phyloP scores from a whole-genome alignment of 495 filamentous ascomycete species.

The Durotheca rogersii region DNA sequence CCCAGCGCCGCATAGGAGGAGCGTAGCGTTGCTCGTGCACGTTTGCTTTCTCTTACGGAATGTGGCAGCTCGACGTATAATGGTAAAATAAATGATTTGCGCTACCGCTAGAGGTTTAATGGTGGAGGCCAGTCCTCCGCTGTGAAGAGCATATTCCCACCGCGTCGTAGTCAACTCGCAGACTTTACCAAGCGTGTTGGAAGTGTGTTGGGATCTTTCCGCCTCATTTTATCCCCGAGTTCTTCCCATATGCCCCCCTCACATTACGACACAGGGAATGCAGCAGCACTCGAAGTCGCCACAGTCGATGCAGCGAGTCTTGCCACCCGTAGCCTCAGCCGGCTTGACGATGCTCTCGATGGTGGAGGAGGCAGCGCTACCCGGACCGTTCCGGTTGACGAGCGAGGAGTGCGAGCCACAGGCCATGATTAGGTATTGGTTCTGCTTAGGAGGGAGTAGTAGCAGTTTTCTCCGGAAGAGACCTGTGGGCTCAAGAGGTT shows the following conservation, averaged over 20 bases:
- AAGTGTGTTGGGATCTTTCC: no score
- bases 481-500: no score
- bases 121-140: not conserved
- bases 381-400: constrained; percentile 41
- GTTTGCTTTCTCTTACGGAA: not conserved
- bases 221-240: no score
- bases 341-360: constrained; percentile 47
- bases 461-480: not conserved
- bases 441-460: no score
- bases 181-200: no score
- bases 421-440: no score
- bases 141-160: constrained; percentile 7
- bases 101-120: constrained; percentile 12
- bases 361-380: constrained; percentile 42
- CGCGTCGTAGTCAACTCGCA: not conserved
- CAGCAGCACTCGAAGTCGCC: constrained; percentile 51
- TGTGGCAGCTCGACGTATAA: not conserved
- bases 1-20: no score
- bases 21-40: not conserved
- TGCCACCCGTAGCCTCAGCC: constrained; percentile 36
- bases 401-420: constrained; percentile 23
- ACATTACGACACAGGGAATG: constrained; percentile 49
- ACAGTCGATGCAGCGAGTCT: constrained; percentile 49
- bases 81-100: not conserved
- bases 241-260: no score